Percentiles rank a stretch among this genome's conserved stretches.
phyloP scores from a whole-genome alignment of 2,329 filamentous ascomycete species.

The Colletotrichum shisoi region DNA sequence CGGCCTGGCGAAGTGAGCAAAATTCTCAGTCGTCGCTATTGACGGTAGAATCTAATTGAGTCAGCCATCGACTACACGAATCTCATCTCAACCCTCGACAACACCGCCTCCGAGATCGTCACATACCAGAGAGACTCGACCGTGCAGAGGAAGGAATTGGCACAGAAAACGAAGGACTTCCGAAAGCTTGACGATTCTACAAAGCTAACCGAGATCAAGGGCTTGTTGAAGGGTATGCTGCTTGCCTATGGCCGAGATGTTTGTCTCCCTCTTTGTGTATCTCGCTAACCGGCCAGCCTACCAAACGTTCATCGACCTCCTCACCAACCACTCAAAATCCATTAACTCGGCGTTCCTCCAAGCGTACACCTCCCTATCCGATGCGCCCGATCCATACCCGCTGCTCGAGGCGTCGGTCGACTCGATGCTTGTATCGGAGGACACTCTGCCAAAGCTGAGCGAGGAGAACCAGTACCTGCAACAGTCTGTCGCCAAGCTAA shows the following conservation, averaged over 20 bases:
- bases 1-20: constrained; percentile 86
- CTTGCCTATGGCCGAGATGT: background rate
- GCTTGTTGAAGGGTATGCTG: constrained; percentile 77
- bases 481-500: constrained; percentile 76
- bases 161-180: constrained; percentile 99
- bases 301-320: constrained; percentile 94
- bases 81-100: constrained; percentile 85
- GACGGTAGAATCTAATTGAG: constrained; percentile 41
- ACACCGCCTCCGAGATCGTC: constrained; percentile 93
- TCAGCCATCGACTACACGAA: constrained; percentile 85
- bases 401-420: constrained; percentile 96
- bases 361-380: constrained; percentile 89
- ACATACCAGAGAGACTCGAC: constrained; percentile 93
- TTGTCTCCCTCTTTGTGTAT: too few relatives aligned
- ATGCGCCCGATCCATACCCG: constrained; percentile 95
- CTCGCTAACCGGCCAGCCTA: constrained; percentile 68
- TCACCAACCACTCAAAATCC: constrained; percentile 94
- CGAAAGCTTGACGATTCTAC: constrained; percentile 87
- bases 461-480: constrained; percentile 90
- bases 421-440: constrained; percentile 88
- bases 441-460: constrained; percentile 88
- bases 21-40: constrained; percentile 40
- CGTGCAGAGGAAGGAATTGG: constrained; percentile 92
- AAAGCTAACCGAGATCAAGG: constrained; percentile 89
- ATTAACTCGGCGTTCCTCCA: constrained; percentile 93